A percentile compares a stretch with the other conserved stretches of the same genome.
Evolutionary conservation across 179 eudicot species (phyloP).

Genomic region (Spinacia oleracea): DNA sequence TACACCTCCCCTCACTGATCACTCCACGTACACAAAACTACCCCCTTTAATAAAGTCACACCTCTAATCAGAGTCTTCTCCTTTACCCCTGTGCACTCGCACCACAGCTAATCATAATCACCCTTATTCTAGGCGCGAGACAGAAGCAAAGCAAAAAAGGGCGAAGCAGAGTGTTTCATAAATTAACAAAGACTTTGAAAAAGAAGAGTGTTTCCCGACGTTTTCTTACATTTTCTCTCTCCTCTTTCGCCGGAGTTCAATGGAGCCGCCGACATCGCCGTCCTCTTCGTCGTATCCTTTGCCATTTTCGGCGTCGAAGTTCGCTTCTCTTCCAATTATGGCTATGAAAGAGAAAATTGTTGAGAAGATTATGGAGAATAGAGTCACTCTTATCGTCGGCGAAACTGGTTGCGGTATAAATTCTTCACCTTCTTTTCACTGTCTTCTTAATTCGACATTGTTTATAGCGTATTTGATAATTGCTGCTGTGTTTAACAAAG

Average conservation of each 20-base stretch:
- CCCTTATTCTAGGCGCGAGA: not conserved
- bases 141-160: not conserved
- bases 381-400: conserved; percentile 88
- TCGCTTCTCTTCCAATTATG: conserved; percentile 57
- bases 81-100: not conserved
- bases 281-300: conserved; percentile 39
- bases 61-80: not conserved
- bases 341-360: conserved; percentile 63
- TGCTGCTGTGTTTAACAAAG: not conserved
- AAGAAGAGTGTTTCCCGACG: not conserved
- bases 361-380: conserved; percentile 71
- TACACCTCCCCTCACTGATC: not conserved
- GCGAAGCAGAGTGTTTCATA: not conserved
- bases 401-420: conserved; percentile 87
- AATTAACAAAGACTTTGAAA: not conserved
- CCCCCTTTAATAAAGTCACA: not conserved
- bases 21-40: not conserved
- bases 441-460: not conserved
- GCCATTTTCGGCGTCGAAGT: conserved; percentile 36
- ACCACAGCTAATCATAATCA: not conserved
- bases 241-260: conserved; percentile 16
- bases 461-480: not conserved
- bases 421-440: not conserved
- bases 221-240: not conserved
- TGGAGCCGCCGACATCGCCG: conserved; percentile 48